Base-by-base conservation (phyloP, 129 eudicot genomes). In the Escallonia rubra region DNA sequence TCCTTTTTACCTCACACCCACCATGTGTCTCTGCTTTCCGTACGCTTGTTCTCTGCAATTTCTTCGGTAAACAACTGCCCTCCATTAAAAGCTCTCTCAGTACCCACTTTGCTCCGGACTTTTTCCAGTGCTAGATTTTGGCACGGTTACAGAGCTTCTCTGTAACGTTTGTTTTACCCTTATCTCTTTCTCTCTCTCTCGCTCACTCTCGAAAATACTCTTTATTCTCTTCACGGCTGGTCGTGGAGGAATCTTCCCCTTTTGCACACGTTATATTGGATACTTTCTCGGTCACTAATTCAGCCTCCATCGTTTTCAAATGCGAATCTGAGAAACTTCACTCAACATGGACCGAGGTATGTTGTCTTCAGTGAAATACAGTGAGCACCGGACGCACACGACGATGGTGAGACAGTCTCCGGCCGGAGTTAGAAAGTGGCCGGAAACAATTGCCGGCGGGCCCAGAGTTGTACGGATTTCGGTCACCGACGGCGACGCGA, bases 401-500 rank as follows among this genome's bases (percentile, higher is more conserved):
- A 74, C 88, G 0, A 62, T 75, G 66, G 71, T 65, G 16, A 59
- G 44, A 4, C 72, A 61, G 5, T 8, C 42, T 38, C 45, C 55
- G 11, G 11, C 75, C 6, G 66, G 57, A 3, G 67, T 38, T 51
- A 55, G 58, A 23, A 52, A 57, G 64, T 52, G 16, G 64, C 45
- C 70, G 4, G 61, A 52, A 4, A 65, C 12, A 2, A 45, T 41
- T 43, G 15, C 67, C 47, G 10, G 42, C 39, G 41, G 73, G 13
- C 76, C 87, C 0, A 86, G 72, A 64, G 65, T 84, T 3, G 96
- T 93, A 0, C 80, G 99, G 52, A 84, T 93, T 13, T 68, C 95
- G 12, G 85, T 93, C 53, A 93, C 96, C 7, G 99, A 93, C 61
- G 79, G 78, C 15, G 86, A 93, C 56, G 99, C 95, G 0, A 93